These are phyloP conservation scores for Vararia minispora DNA, from an alignment of 768 basidiomycete genomes.

Conservation along the genomic window DNA sequence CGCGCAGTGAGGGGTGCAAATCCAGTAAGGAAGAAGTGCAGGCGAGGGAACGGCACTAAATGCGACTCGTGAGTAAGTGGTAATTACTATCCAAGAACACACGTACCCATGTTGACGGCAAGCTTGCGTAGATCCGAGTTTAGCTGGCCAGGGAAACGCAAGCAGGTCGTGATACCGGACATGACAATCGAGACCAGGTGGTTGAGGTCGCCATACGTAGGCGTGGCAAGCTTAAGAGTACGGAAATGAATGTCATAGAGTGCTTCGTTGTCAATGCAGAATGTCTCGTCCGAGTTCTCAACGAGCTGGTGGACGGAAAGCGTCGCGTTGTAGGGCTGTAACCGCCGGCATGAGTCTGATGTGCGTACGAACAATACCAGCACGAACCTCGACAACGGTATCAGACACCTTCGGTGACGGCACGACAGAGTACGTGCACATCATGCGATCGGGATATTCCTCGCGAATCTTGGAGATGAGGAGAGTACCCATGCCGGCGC, in stretches of 20 bases:
- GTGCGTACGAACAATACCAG: background rate
- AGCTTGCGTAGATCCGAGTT: conserved; percentile 98
- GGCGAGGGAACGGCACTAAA: conserved; percentile 93
- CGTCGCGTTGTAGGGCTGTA: conserved; percentile 93
- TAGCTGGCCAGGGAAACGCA: conserved; percentile 99
- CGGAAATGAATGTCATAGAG: conserved; percentile 99
- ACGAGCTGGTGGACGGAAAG: conserved; percentile 98
- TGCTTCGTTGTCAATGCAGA: conserved; percentile 99
- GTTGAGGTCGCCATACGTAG: conserved; percentile 96
- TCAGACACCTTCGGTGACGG: conserved; percentile 97
- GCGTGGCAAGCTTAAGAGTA: conserved; percentile 91
- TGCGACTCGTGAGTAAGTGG: background rate
- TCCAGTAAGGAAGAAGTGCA: conserved; percentile 99
- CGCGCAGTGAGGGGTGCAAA: conserved; percentile 92
- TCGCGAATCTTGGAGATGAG: conserved; percentile 98
- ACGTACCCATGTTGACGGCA: conserved; percentile 96
- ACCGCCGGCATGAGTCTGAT: background rate
- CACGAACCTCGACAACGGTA: conserved; percentile 84
- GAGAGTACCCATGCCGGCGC: conserved; percentile 99
- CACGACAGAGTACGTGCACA: conserved; percentile 99
- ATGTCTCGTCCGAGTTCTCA: conserved; percentile 99
- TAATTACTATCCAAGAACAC: background rate
- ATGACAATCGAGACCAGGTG: conserved; percentile 96
- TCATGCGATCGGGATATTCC: conserved; percentile 99
- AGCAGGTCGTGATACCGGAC: conserved; percentile 96